These are phyloP conservation scores for Babesia ovis DNA, from an alignment of 169 alveolate species.

Conservation along the genomic window DNA sequence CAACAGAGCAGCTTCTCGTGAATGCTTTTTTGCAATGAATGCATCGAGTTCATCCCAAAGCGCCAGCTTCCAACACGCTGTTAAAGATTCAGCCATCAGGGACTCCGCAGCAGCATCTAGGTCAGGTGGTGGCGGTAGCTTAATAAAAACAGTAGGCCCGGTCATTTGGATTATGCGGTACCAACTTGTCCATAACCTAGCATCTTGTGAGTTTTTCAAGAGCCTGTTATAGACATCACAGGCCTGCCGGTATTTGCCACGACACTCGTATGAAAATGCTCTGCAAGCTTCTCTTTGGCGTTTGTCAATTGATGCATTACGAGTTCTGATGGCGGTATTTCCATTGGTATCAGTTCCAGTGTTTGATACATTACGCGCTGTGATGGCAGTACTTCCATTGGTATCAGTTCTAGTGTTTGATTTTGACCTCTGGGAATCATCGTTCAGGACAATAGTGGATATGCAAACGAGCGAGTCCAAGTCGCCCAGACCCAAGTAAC, in stretches of 20 bases:
- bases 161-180: slow-evolving; percentile 48
- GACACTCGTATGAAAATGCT: slow-evolving; percentile 49
- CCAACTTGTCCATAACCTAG: slow-evolving; percentile 51
- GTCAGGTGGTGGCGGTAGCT: slow-evolving; percentile 25
- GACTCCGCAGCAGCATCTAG: slow-evolving; percentile 20
- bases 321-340: not conserved
- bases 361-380: not conserved
- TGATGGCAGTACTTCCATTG: not conserved
- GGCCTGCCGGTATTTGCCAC: slow-evolving; percentile 48
- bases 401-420: not conserved
- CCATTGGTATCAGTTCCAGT: not conserved
- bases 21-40: slow-evolving; percentile 12
- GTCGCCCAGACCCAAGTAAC: slow-evolving; percentile 48
- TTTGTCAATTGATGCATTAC: not conserved
- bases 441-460: slow-evolving; percentile 30
- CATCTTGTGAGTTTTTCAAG: slow-evolving; percentile 37
- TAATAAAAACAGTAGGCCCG: slow-evolving; percentile 38
- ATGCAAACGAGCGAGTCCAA: slow-evolving; percentile 48
- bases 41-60: slow-evolving; percentile 57
- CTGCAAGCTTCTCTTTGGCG: slow-evolving; percentile 32
- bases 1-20: not conserved
- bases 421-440: not conserved
- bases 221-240: slow-evolving; percentile 44
- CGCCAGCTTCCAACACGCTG: slow-evolving; percentile 58
- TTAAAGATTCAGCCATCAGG: slow-evolving; percentile 43